Base-by-base conservation (phyloP, 345 rosid genomes). In the Cardiospermum halicacabum region DNA sequence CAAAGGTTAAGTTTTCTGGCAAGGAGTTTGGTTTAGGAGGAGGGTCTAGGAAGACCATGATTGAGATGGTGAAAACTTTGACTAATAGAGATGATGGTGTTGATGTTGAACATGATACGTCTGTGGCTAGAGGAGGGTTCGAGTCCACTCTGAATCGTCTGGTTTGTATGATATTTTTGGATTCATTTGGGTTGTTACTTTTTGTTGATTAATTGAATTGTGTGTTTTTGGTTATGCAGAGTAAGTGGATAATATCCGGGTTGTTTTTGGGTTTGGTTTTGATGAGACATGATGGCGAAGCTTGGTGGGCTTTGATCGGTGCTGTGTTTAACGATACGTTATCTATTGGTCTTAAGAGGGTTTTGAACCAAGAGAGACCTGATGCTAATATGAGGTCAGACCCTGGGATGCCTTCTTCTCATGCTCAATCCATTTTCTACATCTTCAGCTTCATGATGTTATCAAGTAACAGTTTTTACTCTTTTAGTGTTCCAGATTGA, bases 331-430 rank as follows among this genome's bases (percentile, higher is more conserved):
- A 92, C 60, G 60, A 75, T 3, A 32, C 54, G 12, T 80, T 92
- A 6, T 87, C 96, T 0, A 53, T 80, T 13, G 42, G 56, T 36
- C 78, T 92, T 22, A 92, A 92, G 67, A 82, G 74, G 63, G 48
- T 87, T 30, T 60, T 92, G n/a, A 87, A 92, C 76, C 95, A 89
- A 60, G 86, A 85, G 69, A 77, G 96, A 45, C 98, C 98, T 7
- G 58, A 59, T 68, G 37, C 94, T 22, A 78, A 79, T 0, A n/a
- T 69, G 32, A 83, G 86, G 75, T 84, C 92, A 45, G 96, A 92
- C 74, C 96, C 98, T 7, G 98, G 96, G 53, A 92, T 92, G 98
- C 98, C 96, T n/a, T 92, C 98, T 61, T 82, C 96, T 55, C 98
- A 92, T 57, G 98, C 96, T 1, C 95, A 87, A 57, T 81, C 86